Base-by-base conservation (phyloP, 495 filamentous ascomycete species). In the Neurospora sp. region DNA sequence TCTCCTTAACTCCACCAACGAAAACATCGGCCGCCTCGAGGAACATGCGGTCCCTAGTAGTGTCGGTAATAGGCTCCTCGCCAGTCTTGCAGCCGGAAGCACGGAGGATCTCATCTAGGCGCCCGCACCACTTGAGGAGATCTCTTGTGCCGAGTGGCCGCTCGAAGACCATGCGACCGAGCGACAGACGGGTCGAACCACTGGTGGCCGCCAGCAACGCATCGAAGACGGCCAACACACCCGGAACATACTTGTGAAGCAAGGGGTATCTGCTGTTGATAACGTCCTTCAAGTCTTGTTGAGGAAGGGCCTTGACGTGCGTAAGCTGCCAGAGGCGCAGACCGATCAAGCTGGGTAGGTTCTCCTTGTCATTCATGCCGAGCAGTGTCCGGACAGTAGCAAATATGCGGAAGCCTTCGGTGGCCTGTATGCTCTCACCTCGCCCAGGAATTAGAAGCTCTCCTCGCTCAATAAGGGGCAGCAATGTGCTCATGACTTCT, bases 11-110 rank as follows among this genome's bases (percentile, higher is more conserved):
- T 73, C 89, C 91, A 41, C 91, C 92, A 61, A 92, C 89, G 81
- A 98, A 97, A 73, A 94, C 92, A 79, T 98, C 96, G 41, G 92
- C 85, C 6, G 93, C 90, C 78, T 98, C 96, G 77, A 96, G 84
- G 77, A 98, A 97, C 76, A 98, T 96, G 53, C 90, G 88, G 75
- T 97, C 93, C 77, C 90, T 88, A 9, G 89, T 86, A 3, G 86
- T 86, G 72, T 95, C 92, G 4, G 86, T 87, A 27, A 93, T 88
- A n/a, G 89, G 82, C 80, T 97, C 92, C 22, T 87, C 85, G n/a
- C 91, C 90, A 53, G 88, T 92, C 78, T 86, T 89, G 74, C 91
- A 86, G 53, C 90, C 87, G 8, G 88, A 84, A 20, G 85, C 81
- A 75, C 84, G 73, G 39, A 92, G 80, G 72, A 90, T 83, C 75